Base-by-base conservation (phyloP, 176 grass and related monocot genomes). In the Hordeum marinum region DNA sequence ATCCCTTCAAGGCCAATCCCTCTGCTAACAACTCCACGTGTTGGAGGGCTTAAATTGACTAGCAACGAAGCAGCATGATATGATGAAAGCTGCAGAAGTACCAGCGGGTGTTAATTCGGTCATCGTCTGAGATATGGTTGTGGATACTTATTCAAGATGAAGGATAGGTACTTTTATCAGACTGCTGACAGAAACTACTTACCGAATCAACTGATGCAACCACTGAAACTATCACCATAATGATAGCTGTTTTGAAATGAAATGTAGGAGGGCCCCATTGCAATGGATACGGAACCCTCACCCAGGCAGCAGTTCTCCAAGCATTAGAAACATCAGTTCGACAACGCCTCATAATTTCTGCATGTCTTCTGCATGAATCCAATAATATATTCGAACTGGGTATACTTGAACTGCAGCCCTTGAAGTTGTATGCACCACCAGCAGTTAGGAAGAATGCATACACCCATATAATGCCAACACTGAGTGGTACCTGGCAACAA, bases 241-340 rank as follows among this genome's bases (percentile, higher is more conserved):
- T 86, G 72, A 99, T 88, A 66, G 78, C 71, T 2, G 96, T 96
- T 58, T 89, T 94, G 68, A 96, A 96, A 86, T 96, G 91, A 68
- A 99, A 96, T 63, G 88, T 94, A 8, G 96, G 96, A 66, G 94
- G 72, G 7, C 96, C 94, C 96, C 96, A 99, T 67, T 99, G 96
- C 84, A 99, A 96, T 32, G 96, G 96, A 91, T 94, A 99, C 46
- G 96, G 93, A 84, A 94, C 69, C 83, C 96, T 84, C 59, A 99
- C 88, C 96, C 96, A 99, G 74, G 94, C 78, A 87, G 93, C 91
- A 82, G 91, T 92, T 71, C 66, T 91, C 96, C 93, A 99, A 39
- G 96, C 96, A 94, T 85, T 92, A 87, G 96, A 99, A 82, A 89
- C 91, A 90, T 99, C 96, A 85, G 96, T 99, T 74, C 93, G 90